Evolutionary conservation across 2,329 filamentous ascomycete genomes (phyloP), one percentile per base, ranked within the genome.

Genomic region (Aspergillus ochraceus): DNA sequence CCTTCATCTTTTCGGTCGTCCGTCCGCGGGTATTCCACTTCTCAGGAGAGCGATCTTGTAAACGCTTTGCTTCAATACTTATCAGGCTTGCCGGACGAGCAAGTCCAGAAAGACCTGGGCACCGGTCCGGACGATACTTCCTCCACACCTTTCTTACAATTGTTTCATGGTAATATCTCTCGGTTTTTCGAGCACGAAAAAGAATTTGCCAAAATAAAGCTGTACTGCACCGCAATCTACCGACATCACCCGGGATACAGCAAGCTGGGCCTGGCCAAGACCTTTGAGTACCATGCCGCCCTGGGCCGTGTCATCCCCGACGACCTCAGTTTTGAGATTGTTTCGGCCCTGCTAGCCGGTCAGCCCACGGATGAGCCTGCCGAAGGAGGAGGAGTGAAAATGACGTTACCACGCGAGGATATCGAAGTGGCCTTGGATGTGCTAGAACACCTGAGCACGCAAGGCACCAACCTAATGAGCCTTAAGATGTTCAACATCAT

Each of bases 401-500:
- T 22, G 45, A 24, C 22, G 29, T 55, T 71, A 10, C 60, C 68
- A 17, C 62, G 69, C 30, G 45, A 63, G 47, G 69, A 74, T 62
- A 66, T 74, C 55, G 70, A 76, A 60, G 64, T 73, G 19, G 80
- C 78, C 22, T 63, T 79, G 24, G 66, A 71, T 42, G 71, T 82
- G 50, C 62, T 83, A 29, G 74, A 80, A 53, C 67, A 72, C 30
- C 77, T 82, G 65, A 69, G 74, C 29, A 67, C 78, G 36, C 74
- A 73, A 49, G 80, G 79, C 5, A 67, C 74, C 14, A 66, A 79
- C 32, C 71, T 80, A 36, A 60, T 80, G 3, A 75, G 72, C 29
- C 71, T 79, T 58, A 79, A 83, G 26, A 71, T 88, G 55, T 76
- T 88, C 52, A 76, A 71, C 32, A 65, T 73, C 54, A 68, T 80